Evolutionary conservation across 305 asterid genomes (phyloP).

Genomic region (Caryopteris hybrid): DNA sequence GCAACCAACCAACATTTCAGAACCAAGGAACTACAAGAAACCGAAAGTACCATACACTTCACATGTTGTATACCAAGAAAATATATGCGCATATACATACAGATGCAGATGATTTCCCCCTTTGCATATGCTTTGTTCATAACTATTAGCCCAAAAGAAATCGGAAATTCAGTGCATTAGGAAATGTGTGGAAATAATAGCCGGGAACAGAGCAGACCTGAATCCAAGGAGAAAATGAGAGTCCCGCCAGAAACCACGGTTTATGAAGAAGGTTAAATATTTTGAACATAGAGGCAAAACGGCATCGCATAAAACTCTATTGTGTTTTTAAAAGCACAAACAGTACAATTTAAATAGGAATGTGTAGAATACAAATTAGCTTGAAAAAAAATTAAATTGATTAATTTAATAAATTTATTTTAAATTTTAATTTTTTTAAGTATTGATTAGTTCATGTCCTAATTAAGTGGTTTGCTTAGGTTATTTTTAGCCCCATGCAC

Average conservation of each 20-base stretch:
- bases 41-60: not conserved
- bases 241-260: constrained; percentile 23
- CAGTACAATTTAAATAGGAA: too few species aligned
- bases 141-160: not conserved
- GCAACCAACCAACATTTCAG: not conserved
- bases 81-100: not conserved
- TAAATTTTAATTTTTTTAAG: too few species aligned
- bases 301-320: not conserved
- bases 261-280: not conserved
- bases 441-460: too few species aligned
- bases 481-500: too few species aligned
- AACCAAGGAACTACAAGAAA: not conserved
- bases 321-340: too few species aligned
- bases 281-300: not conserved
- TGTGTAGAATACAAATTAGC: too few species aligned
- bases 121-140: not conserved
- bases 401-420: too few species aligned
- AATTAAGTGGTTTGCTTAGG: too few species aligned
- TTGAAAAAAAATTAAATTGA: too few species aligned
- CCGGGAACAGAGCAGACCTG: not conserved
- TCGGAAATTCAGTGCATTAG: not conserved
- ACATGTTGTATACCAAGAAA: not conserved
- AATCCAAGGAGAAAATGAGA: not conserved
- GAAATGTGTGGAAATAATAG: not conserved
- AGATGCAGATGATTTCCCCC: not conserved